Evolutionary conservation across 108 stramenopile species (phyloP), one percentile per base, ranked within the genome.

Genomic region (Cyclotella baltica): DNA sequence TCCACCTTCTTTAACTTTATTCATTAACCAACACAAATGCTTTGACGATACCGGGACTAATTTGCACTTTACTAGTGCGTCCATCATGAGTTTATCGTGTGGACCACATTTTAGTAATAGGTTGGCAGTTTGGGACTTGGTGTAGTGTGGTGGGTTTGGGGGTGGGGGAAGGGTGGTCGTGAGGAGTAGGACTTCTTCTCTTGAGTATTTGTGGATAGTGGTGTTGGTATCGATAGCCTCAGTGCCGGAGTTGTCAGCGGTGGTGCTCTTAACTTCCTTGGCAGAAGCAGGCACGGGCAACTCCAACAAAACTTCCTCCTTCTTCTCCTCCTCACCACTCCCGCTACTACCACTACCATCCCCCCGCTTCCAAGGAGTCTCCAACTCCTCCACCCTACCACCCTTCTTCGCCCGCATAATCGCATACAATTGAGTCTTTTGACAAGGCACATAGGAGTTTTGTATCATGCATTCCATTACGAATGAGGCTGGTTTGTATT

Each of bases 41-140:
- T 15, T 33, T 2, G n/a, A 3, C 0, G 11, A 33, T 4, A 61
- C 59, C 4, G 59, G 59, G 13, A 61, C 59, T 13, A 61, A 34
- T 10, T 33, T 2, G 4, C 16, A 13, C 33, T 61, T 4, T 3
- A 61, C 31, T 3, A 61, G 11, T 61, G 31, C 20, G 13, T 61
- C 59, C 59, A 61, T 61, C 10, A 61, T 16, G 4, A 16, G 2
- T 33, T n/a, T 33, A 18, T 10, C 31, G 30, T 61, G 0, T 31
- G 13, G 2, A 33, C 13, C 19, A 20, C 51, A 61, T 22, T 8
- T 2, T 16, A 33, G n/a, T 9, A 61, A 15, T 11, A 61, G n/a
- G 33, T 61, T n/a, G 31, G n/a, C 33, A 2, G 59, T 61, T 61
- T 61, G 59, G 3, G 31, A 31, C n/a, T 34, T 61, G 57, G 57